Base-by-base conservation (phyloP, 805 yeast species). In the Teunomyces barrocoloradensis region DNA sequence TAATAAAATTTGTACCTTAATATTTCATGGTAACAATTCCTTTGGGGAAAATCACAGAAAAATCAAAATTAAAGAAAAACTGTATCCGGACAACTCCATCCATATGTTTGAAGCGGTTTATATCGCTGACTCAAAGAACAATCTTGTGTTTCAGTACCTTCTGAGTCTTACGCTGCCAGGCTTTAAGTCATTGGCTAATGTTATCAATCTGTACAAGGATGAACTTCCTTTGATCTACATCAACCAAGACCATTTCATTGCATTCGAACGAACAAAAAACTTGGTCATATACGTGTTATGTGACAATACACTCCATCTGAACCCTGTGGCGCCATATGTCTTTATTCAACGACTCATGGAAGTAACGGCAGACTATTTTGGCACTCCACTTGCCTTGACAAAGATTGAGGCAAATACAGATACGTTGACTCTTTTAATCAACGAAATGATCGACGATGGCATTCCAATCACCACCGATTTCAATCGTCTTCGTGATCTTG, bases 381-480 rank as follows among this genome's bases (percentile, higher is more conserved):
- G 77, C 18, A 48, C 64, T 2, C 83, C 83, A 2, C 59, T 90
- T 27, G 74, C 81, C 2, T 64, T 80, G 1, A 59, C 77, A 21
- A 85, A 83, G 53, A 66, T 94, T 9, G 84, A 79, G 45, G 78
- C 85, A 39, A 85, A 89, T 58, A 77, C 76, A 53, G 95, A 89
- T 58, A 80, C 87, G 1, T 65, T 90, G 39, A 77, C 86, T 28
- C 70, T 89, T 55, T 65, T 92, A 32, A 67, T 91, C 50, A 85
- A 82, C 57, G 94, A 87, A 59, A 80, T 88, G 81, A 59, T 90
- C 11, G 96, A 89, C 55, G 84, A 81, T 34, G 91, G 92, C 3
- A 73, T 77, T 29, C 96, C 97, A 2, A 79, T 79, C 52, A 70
- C 79, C 41, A 82, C 89, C 0, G 96, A 90, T 53, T 71, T 81